These are phyloP conservation scores for Rubia yunnanensis DNA, from an alignment of 257 asterid species.

Conservation along the genomic window DNA sequence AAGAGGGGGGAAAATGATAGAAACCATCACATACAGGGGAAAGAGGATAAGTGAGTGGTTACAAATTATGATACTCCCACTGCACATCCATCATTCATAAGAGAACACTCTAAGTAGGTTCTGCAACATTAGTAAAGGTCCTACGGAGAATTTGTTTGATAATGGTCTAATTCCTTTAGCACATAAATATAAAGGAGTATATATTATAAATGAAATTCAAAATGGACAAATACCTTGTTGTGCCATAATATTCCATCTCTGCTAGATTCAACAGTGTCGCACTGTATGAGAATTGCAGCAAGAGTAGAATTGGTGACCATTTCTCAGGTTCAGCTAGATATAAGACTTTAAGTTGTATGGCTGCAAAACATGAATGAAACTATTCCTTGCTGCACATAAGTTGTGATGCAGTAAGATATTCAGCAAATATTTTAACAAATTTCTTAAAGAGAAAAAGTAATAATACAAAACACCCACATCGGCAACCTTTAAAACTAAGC, in stretches of 20 bases:
- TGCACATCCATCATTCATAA: background rate
- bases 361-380: too few species aligned
- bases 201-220: background rate
- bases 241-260: conserved; percentile 88
- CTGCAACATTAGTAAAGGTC: background rate
- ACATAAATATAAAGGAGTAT: background rate
- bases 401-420: too few species aligned
- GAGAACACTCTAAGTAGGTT: background rate
- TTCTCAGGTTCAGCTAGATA: too few species aligned
- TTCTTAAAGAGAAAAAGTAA: too few species aligned
- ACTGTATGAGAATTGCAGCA: conserved; percentile 30
- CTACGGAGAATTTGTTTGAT: background rate
- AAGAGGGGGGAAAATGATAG: background rate
- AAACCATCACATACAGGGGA: background rate
- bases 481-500: too few species aligned
- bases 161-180: too few species aligned
- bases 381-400: too few species aligned
- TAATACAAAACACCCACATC: too few species aligned
- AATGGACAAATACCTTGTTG: conserved; percentile 58
- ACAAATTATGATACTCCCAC: too few species aligned
- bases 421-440: too few species aligned
- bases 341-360: too few species aligned
- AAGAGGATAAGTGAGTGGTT: background rate
- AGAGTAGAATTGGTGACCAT: too few species aligned
- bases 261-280: conserved; percentile 82